These are phyloP conservation scores for Panellus pusillus DNA, from an alignment of 768 basidiomycete species.

Conservation along the genomic window DNA sequence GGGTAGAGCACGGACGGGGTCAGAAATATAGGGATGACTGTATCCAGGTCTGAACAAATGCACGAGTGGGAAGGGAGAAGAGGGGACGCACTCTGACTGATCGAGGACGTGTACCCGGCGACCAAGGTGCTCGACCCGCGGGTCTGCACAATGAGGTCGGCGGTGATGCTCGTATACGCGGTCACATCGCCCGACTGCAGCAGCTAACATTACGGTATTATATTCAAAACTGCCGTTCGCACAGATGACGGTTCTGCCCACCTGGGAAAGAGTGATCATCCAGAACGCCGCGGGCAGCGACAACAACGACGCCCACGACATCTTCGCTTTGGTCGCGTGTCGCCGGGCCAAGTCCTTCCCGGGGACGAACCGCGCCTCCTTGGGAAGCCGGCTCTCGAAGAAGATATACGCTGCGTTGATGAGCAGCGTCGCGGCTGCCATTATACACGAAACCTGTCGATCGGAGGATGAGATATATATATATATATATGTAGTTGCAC, in stretches of 20 bases:
- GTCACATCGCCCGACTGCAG: slow-evolving; percentile 3
- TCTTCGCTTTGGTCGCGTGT: not conserved
- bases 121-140: slow-evolving; percentile 6
- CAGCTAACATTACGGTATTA: not conserved
- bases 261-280: slow-evolving; percentile 9
- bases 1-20: not conserved
- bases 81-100: slow-evolving; percentile 2
- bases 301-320: not conserved
- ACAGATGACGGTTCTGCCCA: not conserved
- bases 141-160: slow-evolving; percentile 6
- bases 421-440: not conserved
- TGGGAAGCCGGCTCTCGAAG: slow-evolving; percentile 6
- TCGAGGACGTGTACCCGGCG: slow-evolving; percentile 8
- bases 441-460: slow-evolving; percentile 1
- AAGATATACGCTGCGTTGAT: slow-evolving; percentile 4
- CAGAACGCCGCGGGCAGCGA: slow-evolving; percentile 6
- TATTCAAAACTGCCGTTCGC: no score
- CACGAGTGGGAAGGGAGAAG: not conserved
- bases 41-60: not conserved
- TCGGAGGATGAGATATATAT: not conserved
- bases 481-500: no score
- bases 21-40: slow-evolving; percentile 2
- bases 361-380: not conserved
- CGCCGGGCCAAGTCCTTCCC: not conserved
- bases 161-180: slow-evolving; percentile 1